Conservation (phyloP, 2,329 filamentous ascomycete species). For the Fusarium sp. region DNA sequence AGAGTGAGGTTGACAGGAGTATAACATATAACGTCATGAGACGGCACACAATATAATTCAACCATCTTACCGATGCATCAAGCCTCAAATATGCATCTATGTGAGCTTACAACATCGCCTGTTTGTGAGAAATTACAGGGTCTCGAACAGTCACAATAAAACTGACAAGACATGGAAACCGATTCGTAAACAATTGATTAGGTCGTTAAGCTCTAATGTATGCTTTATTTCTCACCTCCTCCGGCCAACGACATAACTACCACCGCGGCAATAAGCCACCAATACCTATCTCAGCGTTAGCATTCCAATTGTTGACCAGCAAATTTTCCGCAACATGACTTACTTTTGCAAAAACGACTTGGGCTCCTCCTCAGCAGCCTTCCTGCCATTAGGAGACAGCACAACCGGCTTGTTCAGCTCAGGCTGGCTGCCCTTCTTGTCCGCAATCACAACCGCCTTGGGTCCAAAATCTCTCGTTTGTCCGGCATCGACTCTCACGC, state of each 20-base stretch:
- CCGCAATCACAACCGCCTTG: constrained; percentile 63
- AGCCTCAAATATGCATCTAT: background rate
- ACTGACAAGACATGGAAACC: background rate
- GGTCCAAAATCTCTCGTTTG: constrained; percentile 74
- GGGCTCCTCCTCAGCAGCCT: constrained; percentile 65
- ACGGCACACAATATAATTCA: too few species aligned
- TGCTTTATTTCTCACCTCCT: constrained; percentile 63
- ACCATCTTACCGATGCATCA: too few species aligned
- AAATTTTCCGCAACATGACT: constrained; percentile 42
- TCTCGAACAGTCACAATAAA: background rate
- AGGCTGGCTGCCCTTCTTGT: constrained; percentile 63
- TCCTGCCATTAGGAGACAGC: constrained; percentile 68
- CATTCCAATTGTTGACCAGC: constrained; percentile 18
- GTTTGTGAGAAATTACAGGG: too few species aligned
- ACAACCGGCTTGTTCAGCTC: constrained; percentile 73
- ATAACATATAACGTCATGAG: too few species aligned
- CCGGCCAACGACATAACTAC: constrained; percentile 64
- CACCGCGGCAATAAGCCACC: constrained; percentile 70
- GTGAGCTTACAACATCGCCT: too few species aligned
- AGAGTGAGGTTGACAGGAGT: too few species aligned
- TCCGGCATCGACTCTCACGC: constrained; percentile 71
- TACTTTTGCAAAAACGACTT: constrained; percentile 76
- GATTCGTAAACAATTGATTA: constrained; percentile 6
- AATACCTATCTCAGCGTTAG: constrained; percentile 65
- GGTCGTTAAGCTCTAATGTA: constrained; percentile 4